Evolutionary conservation across 1,139 yeast species (phyloP).

Genomic region (Nakaseomyces delphensis): DNA sequence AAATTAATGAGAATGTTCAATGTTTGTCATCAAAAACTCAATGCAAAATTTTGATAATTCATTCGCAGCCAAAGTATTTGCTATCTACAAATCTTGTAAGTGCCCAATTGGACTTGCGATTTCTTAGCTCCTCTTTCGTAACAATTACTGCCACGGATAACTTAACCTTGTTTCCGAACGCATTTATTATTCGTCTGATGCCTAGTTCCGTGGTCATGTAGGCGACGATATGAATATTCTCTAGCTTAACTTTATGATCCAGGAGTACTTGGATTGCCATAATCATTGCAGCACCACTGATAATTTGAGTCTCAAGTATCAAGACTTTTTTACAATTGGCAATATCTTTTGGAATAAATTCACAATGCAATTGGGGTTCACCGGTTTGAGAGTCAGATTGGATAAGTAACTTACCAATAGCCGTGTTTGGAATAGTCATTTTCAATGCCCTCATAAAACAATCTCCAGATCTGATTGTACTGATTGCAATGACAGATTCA

Average conservation of each 20-base stretch:
- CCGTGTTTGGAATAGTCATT: slow-evolving; percentile 65
- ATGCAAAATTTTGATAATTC: not conserved
- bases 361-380: slow-evolving; percentile 83
- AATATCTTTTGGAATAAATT: slow-evolving; percentile 44
- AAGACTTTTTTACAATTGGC: slow-evolving; percentile 41
- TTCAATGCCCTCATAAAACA: slow-evolving; percentile 75
- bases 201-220: slow-evolving; percentile 79
- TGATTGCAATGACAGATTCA: slow-evolving; percentile 58
- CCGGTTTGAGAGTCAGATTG: slow-evolving; percentile 86
- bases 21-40: too few relatives aligned
- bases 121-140: slow-evolving; percentile 24
- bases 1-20: too few relatives aligned
- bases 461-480: slow-evolving; percentile 85
- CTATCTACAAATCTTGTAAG: slow-evolving; percentile 66
- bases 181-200: slow-evolving; percentile 61
- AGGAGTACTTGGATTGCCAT: slow-evolving; percentile 87
- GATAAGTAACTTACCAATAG: slow-evolving; percentile 73
- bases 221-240: slow-evolving; percentile 59
- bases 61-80: slow-evolving; percentile 56
- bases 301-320: slow-evolving; percentile 76
- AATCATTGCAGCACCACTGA: slow-evolving; percentile 87
- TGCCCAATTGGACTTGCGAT: slow-evolving; percentile 38
- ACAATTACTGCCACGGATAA: slow-evolving; percentile 66
- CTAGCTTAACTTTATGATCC: slow-evolving; percentile 65
- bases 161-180: slow-evolving; percentile 55